Percentiles rank a stretch among this genome's conserved stretches.
phyloP scores from a whole-genome alignment of 106 monocot genomes.

The Ottelia alismoides region DNA sequence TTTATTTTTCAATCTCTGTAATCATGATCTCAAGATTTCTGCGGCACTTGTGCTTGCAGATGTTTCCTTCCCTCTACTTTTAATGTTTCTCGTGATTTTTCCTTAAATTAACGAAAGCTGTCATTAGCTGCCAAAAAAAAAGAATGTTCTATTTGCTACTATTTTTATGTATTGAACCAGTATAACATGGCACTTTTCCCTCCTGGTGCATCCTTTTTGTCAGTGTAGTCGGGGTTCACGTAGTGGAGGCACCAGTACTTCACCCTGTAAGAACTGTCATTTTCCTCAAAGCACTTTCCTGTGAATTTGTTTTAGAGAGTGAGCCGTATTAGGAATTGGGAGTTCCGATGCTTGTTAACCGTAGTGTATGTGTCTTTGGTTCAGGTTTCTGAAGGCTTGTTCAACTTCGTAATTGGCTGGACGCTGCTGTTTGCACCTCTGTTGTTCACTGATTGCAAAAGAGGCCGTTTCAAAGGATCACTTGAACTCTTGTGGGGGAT shows the following conservation, averaged over 20 bases:
- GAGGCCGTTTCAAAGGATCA: conserved; percentile 66
- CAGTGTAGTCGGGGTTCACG: conserved; percentile 81
- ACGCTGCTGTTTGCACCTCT: conserved; percentile 80
- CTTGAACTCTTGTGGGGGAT: conserved; percentile 81
- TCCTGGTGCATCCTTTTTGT: conserved; percentile 17
- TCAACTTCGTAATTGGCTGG: conserved; percentile 96
- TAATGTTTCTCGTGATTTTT: too few relatives aligned
- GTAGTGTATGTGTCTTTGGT: not conserved
- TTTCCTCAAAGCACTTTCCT: too few relatives aligned
- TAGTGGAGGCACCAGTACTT: conserved; percentile 62
- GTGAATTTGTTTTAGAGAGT: too few relatives aligned
- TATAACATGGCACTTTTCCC: not conserved
- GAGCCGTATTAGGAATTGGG: too few relatives aligned
- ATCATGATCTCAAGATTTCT: too few relatives aligned
- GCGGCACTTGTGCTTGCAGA: too few relatives aligned
- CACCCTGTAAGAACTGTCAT: conserved; percentile 57
- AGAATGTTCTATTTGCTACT: too few relatives aligned
- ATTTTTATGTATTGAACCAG: too few relatives aligned
- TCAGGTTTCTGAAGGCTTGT: conserved; percentile 74
- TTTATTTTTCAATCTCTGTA: too few relatives aligned
- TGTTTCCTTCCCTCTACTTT: too few relatives aligned
- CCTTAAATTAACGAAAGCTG: too few relatives aligned
- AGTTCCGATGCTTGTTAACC: not conserved
- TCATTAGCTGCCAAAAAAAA: too few relatives aligned
- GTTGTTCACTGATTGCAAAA: conserved; percentile 57